Evolutionary conservation across 2,329 filamentous ascomycete genomes (phyloP).

Genomic region (Arthroderma sp.): DNA sequence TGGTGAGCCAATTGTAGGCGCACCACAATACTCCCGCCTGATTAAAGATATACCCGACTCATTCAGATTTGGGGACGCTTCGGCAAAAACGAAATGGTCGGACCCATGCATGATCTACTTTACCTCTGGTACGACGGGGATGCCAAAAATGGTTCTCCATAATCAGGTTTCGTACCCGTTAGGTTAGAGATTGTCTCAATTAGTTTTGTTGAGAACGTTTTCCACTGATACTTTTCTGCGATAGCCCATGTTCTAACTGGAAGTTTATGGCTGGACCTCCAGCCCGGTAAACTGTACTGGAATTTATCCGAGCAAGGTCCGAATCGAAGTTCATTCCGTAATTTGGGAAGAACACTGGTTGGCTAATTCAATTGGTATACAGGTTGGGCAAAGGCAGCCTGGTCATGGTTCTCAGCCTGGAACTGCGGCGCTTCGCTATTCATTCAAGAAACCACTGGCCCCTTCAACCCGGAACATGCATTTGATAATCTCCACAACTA

Average conservation of each 20-base stretch:
- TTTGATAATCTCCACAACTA: slow-evolving; percentile 24
- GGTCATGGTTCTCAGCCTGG: slow-evolving; percentile 29
- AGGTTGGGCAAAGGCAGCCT: slow-evolving; percentile 31
- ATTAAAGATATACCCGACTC: slow-evolving; percentile 16
- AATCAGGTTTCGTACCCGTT: slow-evolving; percentile 30
- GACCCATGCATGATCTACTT: slow-evolving; percentile 28
- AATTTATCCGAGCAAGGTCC: slow-evolving; percentile 28
- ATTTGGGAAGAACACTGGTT: neutral
- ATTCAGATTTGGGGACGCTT: slow-evolving; percentile 11
- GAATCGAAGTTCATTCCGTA: neutral
- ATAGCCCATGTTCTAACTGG: slow-evolving; percentile 26
- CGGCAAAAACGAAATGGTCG: slow-evolving; percentile 15
- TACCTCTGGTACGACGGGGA: slow-evolving; percentile 28
- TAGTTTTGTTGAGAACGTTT: neutral
- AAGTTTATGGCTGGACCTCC: slow-evolving; percentile 25
- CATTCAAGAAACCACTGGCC: slow-evolving; percentile 25
- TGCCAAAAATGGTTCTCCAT: slow-evolving; percentile 31
- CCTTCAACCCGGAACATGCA: slow-evolving; percentile 21
- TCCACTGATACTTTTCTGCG: neutral
- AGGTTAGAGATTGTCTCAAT: slow-evolving; percentile 9
- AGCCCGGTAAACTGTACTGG: slow-evolving; percentile 26
- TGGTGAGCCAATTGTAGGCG: slow-evolving; percentile 12
- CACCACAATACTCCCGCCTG: slow-evolving; percentile 15
- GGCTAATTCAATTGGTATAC: neutral
- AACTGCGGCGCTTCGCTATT: slow-evolving; percentile 30